These are phyloP conservation scores for Neofusicoccum kwambonambiense DNA, from an alignment of 2,329 filamentous ascomycete genomes.

Conservation along the genomic window DNA sequence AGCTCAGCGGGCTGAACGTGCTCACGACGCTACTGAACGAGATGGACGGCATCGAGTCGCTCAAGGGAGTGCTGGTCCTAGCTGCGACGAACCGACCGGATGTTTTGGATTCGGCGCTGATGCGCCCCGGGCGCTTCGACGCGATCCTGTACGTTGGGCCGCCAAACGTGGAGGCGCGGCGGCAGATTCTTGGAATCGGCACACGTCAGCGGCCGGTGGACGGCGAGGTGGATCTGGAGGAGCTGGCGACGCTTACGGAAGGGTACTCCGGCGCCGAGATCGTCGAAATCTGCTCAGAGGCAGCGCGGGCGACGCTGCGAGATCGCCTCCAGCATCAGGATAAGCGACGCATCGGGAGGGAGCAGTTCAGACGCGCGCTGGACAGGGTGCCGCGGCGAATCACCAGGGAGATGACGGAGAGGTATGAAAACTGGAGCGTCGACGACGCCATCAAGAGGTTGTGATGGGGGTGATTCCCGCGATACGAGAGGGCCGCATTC, in stretches of 20 bases:
- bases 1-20: constrained; percentile 68
- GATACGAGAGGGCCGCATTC: background rate
- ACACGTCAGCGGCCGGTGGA: constrained; percentile 53
- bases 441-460: constrained; percentile 18
- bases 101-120: constrained; percentile 77
- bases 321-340: constrained; percentile 29
- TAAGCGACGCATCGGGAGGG: constrained; percentile 39
- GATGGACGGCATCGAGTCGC: constrained; percentile 89
- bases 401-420: constrained; percentile 41
- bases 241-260: constrained; percentile 64
- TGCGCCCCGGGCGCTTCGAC: constrained; percentile 84
- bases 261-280: constrained; percentile 88
- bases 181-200: constrained; percentile 68
- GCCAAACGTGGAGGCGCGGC: constrained; percentile 69
- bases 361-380: constrained; percentile 49
- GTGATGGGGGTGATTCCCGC: background rate
- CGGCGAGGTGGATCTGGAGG: constrained; percentile 63
- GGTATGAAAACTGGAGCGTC: constrained; percentile 40
- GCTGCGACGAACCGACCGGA: constrained; percentile 92
- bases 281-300: constrained; percentile 52
- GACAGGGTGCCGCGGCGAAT: constrained; percentile 43
- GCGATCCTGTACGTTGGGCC: constrained; percentile 82
- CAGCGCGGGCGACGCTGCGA: constrained; percentile 36
- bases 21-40: constrained; percentile 88
- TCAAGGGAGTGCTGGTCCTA: constrained; percentile 80